Evolutionary conservation across 2,329 filamentous ascomycete species (phyloP).

Genomic region (Trichophyton equinum): DNA sequence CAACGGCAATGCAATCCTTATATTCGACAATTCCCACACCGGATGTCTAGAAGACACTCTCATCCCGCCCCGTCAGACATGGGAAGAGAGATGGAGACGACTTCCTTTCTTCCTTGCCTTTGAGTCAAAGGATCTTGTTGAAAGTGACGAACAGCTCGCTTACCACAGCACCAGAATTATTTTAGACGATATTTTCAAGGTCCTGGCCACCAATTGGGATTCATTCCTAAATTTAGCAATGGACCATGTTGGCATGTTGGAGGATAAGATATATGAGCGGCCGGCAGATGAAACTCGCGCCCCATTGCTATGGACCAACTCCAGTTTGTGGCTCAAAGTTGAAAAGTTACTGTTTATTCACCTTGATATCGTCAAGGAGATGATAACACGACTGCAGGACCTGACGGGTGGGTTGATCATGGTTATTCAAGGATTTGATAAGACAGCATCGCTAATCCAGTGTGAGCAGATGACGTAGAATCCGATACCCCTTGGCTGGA

Average conservation of each 20-base stretch:
- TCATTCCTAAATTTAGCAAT: conserved; percentile 34
- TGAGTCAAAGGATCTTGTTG: conserved; percentile 26
- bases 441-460: conserved; percentile 8
- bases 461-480: conserved; percentile 15
- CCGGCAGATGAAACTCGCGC: conserved; percentile 42
- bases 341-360: conserved; percentile 42
- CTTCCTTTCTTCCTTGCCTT: conserved; percentile 39
- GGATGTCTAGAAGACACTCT: conserved; percentile 38
- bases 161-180: conserved; percentile 41
- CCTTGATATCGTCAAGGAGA: conserved; percentile 36
- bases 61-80: conserved; percentile 38
- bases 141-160: conserved; percentile 32
- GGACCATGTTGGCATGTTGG: conserved; percentile 39
- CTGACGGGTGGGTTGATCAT: conserved; percentile 21
- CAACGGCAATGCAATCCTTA: conserved; percentile 40
- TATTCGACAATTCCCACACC: conserved; percentile 41
- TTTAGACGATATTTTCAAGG: conserved; percentile 39
- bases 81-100: conserved; percentile 42
- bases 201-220: conserved; percentile 35
- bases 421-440: conserved; percentile 8
- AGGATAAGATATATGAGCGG: conserved; percentile 42
- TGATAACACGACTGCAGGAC: conserved; percentile 32
- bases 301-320: conserved; percentile 41
- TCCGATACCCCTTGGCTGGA: conserved; percentile 31
- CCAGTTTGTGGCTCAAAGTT: conserved; percentile 40